phyloP scores from a whole-genome alignment of 768 basidiomycete species.

The Russula virescens region DNA sequence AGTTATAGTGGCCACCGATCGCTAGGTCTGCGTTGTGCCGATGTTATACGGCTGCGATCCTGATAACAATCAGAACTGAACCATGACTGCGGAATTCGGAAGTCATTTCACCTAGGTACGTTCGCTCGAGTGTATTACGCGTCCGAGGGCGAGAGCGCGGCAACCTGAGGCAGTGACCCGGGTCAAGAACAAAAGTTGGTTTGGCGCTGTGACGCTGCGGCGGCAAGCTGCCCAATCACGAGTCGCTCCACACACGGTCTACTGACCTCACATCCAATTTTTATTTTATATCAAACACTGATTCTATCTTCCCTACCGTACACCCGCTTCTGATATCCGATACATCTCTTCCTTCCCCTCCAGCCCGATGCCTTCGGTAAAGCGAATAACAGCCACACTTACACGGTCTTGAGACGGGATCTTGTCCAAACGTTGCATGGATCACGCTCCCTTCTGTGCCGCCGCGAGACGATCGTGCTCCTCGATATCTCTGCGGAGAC shows the following conservation, averaged over 20 bases:
- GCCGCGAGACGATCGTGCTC: conserved; percentile 63
- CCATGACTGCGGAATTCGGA: neutral
- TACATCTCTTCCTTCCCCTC: neutral
- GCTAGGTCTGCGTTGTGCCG: neutral
- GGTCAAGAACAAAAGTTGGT: neutral
- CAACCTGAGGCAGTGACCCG: neutral
- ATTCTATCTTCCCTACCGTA: neutral
- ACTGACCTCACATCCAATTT: neutral
- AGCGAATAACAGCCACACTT: neutral
- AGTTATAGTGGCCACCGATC: neutral
- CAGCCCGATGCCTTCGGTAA: neutral
- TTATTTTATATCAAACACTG: neutral
- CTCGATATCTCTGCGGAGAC: conserved; percentile 56
- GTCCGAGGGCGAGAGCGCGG: no score
- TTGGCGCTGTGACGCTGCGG: neutral
- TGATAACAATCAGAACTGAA: no score
- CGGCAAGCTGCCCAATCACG: no score
- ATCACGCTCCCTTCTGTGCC: conserved; percentile 16
- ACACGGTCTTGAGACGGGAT: no score
- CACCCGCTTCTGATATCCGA: neutral
- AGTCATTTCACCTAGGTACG: neutral
- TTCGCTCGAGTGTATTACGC: neutral
- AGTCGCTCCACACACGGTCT: no score
- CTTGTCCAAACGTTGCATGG: no score
- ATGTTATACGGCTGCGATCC: neutral